Evolutionary conservation across 305 asterid species (phyloP), one percentile per base, ranked within the genome.

Genomic region (Fraxinus sp.): DNA sequence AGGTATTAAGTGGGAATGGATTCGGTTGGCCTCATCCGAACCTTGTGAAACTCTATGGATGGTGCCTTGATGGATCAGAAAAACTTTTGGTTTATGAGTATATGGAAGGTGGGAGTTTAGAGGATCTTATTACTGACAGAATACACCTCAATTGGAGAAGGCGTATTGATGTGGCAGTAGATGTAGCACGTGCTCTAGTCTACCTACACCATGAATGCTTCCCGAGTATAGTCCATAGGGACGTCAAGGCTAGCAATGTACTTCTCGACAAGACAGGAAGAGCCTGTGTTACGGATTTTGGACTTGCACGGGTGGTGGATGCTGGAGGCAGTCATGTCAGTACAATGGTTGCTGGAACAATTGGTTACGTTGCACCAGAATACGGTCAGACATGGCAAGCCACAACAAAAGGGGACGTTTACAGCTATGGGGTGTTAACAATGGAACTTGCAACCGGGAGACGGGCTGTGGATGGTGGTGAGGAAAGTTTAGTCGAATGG

Each of bases 371-470:
- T 8, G 99, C 99, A 13, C 99, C 98, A 0, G 99, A 97, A 64
- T 97, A 97, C 36, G 98, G 98, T 20, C 99, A 94, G 80, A 90
- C 93, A 1, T 93, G 98, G 99, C 93, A 92, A 52, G 98, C 99
- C 2, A 93, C 98, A 0, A 97, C 99, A 0, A 97, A 97, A 49
- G 99, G 99, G 4, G 99, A 94, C 33, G 98, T 97, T 33, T 97
- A 97, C 81, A 96, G 98, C 85, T 96, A 85, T 7, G 99, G 99
- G 0, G 97, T 96, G 73, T 85, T 97, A 33, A 91, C 88, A 0
- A 94, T 97, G 99, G 99, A 97, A 90, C 84, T 97, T 59, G 98
- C 99, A 4, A 90, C 99, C 0, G 97, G 94, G 74, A 85, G 98
- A 57, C 88, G 95, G 49, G 99, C 98, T 0, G 92, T 96, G 74